phyloP scores from a whole-genome alignment of 805 yeast species.

The Pichia thaimueangensis region DNA sequence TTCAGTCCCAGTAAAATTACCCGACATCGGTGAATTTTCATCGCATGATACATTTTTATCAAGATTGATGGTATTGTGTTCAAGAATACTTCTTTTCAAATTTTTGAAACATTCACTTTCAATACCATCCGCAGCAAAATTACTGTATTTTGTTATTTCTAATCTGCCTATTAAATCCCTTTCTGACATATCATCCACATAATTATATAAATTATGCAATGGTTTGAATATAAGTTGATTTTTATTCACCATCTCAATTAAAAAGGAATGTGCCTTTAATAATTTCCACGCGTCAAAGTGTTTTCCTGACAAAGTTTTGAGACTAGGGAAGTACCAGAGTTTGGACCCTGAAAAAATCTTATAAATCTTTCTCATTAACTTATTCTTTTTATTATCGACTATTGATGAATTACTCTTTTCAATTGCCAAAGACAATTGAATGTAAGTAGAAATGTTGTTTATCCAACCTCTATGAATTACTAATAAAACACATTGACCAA shows the following conservation, averaged over 20 bases:
- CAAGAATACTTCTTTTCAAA: not conserved
- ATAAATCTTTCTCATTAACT: not conserved
- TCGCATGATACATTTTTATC: too few relatives aligned
- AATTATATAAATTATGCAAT: constrained; percentile 9
- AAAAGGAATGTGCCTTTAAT: constrained; percentile 46
- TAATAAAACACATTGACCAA: constrained; percentile 33
- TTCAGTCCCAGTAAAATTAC: too few relatives aligned
- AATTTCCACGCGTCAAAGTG: constrained; percentile 68
- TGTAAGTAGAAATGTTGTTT: constrained; percentile 15
- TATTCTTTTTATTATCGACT: too few relatives aligned
- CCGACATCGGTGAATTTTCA: too few relatives aligned
- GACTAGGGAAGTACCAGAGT: constrained; percentile 32
- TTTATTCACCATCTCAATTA: constrained; percentile 32
- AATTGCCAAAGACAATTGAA: constrained; percentile 5
- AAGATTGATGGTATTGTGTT: too few relatives aligned
- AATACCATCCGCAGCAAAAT: not conserved
- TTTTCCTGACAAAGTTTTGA: constrained; percentile 42
- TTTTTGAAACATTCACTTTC: constrained; percentile 3
- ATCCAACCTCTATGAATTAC: constrained; percentile 34
- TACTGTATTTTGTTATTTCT: constrained; percentile 9
- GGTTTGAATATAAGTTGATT: constrained; percentile 4
- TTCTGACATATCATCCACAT: constrained; percentile 15
- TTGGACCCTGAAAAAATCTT: constrained; percentile 32
- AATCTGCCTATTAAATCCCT: constrained; percentile 16
- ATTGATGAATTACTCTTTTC: not conserved